phyloP scores from a whole-genome alignment of 805 yeast genomes.

The Pichia sporocuriosa region DNA sequence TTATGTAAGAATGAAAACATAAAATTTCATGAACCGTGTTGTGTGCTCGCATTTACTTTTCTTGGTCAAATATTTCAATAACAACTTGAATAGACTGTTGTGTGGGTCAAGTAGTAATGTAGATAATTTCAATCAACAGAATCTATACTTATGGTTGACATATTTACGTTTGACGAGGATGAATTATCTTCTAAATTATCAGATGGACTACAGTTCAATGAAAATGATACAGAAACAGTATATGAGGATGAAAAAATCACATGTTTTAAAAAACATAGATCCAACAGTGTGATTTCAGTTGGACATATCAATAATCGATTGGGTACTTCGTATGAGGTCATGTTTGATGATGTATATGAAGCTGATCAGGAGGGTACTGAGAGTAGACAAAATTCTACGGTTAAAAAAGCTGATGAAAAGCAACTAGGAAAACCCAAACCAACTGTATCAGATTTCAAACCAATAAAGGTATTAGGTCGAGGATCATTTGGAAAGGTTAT shows the following conservation, averaged over 20 bases:
- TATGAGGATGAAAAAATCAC: conserved; percentile 10
- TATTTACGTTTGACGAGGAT: conserved; percentile 28
- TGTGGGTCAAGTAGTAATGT: background rate
- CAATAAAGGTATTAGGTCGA: conserved; percentile 70
- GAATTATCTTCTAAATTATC: conserved; percentile 11
- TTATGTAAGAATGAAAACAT: no score
- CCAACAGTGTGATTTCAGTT: conserved; percentile 27
- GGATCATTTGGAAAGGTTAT: conserved; percentile 89
- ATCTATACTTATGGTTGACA: conserved; percentile 22
- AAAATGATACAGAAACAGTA: conserved; percentile 1
- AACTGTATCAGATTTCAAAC: conserved; percentile 53
- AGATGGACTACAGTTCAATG: conserved; percentile 5
- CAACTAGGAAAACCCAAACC: conserved; percentile 15
- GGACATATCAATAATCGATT: conserved; percentile 29
- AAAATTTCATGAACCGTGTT: no score
- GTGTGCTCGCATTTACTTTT: no score
- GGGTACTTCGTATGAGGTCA: conserved; percentile 48
- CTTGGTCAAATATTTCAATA: background rate
- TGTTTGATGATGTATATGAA: conserved; percentile 35
- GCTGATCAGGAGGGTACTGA: conserved; percentile 22
- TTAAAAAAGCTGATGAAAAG: background rate
- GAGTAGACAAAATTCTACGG: conserved; percentile 17
- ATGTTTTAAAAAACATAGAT: conserved; percentile 23
- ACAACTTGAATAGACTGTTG: background rate
- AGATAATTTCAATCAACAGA: background rate